phyloP scores from a whole-genome alignment of 1,284 basidiomycete species.

The Austroboletus rostrupii region DNA sequence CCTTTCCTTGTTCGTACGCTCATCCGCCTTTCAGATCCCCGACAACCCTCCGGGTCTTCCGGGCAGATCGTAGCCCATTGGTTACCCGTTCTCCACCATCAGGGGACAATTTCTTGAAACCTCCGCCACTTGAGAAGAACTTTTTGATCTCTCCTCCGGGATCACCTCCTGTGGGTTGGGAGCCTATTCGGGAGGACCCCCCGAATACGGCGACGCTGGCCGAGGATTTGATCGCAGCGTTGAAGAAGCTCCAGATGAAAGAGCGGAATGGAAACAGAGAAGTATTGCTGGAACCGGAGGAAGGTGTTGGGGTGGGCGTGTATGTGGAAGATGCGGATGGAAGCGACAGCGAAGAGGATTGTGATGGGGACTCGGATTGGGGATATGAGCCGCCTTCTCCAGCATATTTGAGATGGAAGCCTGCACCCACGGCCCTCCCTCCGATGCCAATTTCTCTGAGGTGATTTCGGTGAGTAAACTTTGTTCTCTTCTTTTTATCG shows the following conservation, averaged over 20 bases:
- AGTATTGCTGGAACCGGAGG: slow-evolving; percentile 60
- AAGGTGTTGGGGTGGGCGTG: slow-evolving; percentile 69
- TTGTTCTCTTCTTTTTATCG: slow-evolving; percentile 8
- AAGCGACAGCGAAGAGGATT: slow-evolving; percentile 31
- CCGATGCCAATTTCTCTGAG: slow-evolving; percentile 38
- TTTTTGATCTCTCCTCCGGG: slow-evolving; percentile 98
- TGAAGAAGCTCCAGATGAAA: slow-evolving; percentile 56
- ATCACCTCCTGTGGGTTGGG: slow-evolving; percentile 97
- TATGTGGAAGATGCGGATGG: slow-evolving; percentile 67
- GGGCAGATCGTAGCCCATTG: slow-evolving; percentile 72
- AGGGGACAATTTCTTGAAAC: slow-evolving; percentile 59
- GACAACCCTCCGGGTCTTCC: slow-evolving; percentile 70
- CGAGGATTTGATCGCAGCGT: slow-evolving; percentile 81
- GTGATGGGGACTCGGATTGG: slow-evolving; percentile 50
- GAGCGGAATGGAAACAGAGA: slow-evolving; percentile 41
- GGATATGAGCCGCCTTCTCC: slow-evolving; percentile 57
- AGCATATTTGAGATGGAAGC: slow-evolving; percentile 47
- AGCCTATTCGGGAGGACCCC: slow-evolving; percentile 86
- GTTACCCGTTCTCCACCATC: slow-evolving; percentile 40
- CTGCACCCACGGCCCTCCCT: slow-evolving; percentile 54
- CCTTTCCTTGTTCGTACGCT: slow-evolving; percentile 5
- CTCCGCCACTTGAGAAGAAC: slow-evolving; percentile 84
- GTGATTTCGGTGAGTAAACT: slow-evolving; percentile 27
- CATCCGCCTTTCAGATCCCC: slow-evolving; percentile 37
- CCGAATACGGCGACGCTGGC: slow-evolving; percentile 87